Conservation (phyloP, 208 protist species). For the Naegleria lovaniensis region DNA sequence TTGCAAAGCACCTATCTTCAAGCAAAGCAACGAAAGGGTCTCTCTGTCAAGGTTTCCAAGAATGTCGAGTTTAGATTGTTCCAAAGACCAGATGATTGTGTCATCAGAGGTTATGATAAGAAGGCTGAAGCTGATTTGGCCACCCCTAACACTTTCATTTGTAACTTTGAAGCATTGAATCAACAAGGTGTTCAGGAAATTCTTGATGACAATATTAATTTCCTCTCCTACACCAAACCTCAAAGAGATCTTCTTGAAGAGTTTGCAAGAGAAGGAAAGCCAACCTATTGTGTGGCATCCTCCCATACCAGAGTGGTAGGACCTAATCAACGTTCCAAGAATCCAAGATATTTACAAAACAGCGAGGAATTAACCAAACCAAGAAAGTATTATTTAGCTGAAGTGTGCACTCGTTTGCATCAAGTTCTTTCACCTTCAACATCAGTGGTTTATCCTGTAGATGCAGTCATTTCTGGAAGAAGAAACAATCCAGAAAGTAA, state of each 20-base stretch:
- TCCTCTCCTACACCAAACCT: conserved; percentile 42
- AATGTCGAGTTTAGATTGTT: conserved; percentile 51
- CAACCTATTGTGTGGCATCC: background rate
- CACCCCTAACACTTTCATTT: conserved; percentile 37
- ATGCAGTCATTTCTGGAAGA: background rate
- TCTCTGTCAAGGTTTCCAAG: conserved; percentile 38
- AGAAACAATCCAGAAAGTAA: conserved; percentile 9
- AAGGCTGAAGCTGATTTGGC: conserved; percentile 35
- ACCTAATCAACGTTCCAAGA: background rate
- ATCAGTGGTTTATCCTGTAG: background rate
- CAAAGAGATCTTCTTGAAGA: conserved; percentile 30
- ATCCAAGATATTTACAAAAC: conserved; percentile 8
- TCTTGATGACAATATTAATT: conserved; percentile 13
- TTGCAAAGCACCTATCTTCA: background rate
- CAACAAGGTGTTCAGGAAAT: conserved; percentile 4
- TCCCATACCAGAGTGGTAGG: background rate
- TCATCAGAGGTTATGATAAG: conserved; percentile 40
- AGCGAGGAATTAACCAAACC: background rate
- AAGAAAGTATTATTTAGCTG: conserved; percentile 7
- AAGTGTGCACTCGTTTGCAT: background rate
- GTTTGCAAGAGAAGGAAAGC: background rate
- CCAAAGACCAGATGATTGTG: conserved; percentile 49
- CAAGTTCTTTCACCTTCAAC: background rate
- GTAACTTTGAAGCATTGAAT: conserved; percentile 46
- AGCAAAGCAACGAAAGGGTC: background rate